A percentile compares a stretch with the other conserved stretches of the same genome.
phyloP scores from a whole-genome alignment of 2,329 filamentous ascomycete genomes.

The Cylindrodendrum hubeiense region DNA sequence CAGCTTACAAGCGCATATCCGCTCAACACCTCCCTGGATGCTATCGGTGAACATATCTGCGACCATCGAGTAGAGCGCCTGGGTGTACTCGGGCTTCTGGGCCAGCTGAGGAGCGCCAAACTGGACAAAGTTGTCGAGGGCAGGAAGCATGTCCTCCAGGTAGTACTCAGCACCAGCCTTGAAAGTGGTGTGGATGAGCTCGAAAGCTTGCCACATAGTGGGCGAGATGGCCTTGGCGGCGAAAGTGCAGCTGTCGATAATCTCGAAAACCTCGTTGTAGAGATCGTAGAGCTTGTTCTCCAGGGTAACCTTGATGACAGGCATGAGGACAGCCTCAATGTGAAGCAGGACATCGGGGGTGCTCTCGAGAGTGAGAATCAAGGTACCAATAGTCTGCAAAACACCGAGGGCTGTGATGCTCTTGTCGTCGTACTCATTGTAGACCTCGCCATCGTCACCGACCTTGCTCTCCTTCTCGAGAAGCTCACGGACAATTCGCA shows the following conservation, averaged over 20 bases:
- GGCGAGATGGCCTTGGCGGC: conserved; percentile 94
- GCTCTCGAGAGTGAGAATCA: conserved; percentile 96
- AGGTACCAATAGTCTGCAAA: conserved; percentile 94
- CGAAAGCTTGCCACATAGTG: conserved; percentile 99
- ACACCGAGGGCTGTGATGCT: conserved; percentile 97
- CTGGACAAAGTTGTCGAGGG: conserved; percentile 96
- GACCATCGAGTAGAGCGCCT: conserved; percentile 93
- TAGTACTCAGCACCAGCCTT: conserved; percentile 97
- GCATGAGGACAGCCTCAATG: conserved; percentile 96
- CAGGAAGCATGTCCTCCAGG: conserved; percentile 98
- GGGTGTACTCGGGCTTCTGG: conserved; percentile 87
- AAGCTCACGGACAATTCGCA: conserved; percentile 92
- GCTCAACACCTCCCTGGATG: conserved; percentile 92
- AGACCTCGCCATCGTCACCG: conserved; percentile 81
- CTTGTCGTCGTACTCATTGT: conserved; percentile 97
- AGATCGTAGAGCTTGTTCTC: conserved; percentile 98
- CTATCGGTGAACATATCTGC: conserved; percentile 93
- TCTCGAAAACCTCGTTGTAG: conserved; percentile 99
- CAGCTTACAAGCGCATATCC: conserved; percentile 97
- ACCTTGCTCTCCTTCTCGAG: conserved; percentile 87
- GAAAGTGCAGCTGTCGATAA: conserved; percentile 99
- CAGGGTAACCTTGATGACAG: conserved; percentile 93
- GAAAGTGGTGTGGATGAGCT: conserved; percentile 96
- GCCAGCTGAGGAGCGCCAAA: conserved; percentile 86
- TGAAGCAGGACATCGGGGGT: conserved; percentile 95